phyloP scores from a whole-genome alignment of 1,139 yeast species.

The Nakaseomyces sp. region DNA sequence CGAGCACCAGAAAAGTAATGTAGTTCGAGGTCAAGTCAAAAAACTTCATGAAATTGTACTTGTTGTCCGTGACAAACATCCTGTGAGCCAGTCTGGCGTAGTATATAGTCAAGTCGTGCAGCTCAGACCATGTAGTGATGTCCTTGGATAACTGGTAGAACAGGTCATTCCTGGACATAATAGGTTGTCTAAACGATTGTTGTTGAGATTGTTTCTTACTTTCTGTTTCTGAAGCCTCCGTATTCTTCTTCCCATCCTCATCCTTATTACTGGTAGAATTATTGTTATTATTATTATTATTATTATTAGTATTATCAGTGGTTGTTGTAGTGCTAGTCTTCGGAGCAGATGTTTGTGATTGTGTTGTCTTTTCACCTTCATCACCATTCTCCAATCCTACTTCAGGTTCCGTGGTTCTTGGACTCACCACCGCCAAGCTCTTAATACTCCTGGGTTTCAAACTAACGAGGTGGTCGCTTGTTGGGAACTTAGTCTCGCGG shows the following conservation, averaged over 20 bases:
- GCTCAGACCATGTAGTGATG: slow-evolving; percentile 48
- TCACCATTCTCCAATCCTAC: not conserved
- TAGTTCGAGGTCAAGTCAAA: slow-evolving; percentile 44
- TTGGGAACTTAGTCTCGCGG: slow-evolving; percentile 27
- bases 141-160: slow-evolving; percentile 54
- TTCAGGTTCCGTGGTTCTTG: not conserved
- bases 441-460: slow-evolving; percentile 17
- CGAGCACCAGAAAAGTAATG: slow-evolving; percentile 41
- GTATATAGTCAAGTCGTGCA: slow-evolving; percentile 40
- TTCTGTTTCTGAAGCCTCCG: not conserved
- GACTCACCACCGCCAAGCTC: slow-evolving; percentile 1
- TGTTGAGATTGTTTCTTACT: not conserved
- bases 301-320: no score
- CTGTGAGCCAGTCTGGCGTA: slow-evolving; percentile 41
- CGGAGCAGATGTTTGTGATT: no score
- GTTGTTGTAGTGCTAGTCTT: no score
- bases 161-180: slow-evolving; percentile 27
- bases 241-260: not conserved
- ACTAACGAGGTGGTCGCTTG: slow-evolving; percentile 24
- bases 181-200: slow-evolving; percentile 2
- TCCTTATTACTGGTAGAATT: not conserved
- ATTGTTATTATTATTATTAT: no score
- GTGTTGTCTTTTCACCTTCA: not conserved
- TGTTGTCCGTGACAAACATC: slow-evolving; percentile 42
- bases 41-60: slow-evolving; percentile 44